Base-by-base conservation (phyloP, 1,284 basidiomycete genomes). In the Phaffia rhodozyma region DNA sequence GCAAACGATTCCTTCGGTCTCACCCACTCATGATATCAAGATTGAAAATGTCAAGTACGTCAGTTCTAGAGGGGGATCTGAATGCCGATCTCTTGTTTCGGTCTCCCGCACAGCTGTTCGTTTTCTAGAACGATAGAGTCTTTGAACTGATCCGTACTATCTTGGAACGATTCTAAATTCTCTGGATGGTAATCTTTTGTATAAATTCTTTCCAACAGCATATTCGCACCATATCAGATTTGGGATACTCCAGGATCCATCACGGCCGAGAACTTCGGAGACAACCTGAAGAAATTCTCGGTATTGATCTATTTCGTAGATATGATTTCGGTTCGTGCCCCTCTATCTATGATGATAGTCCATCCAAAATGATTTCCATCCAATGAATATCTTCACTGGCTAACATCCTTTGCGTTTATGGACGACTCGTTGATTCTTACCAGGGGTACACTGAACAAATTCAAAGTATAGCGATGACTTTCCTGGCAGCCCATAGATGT, bases 21-120 rank as follows among this genome's bases (percentile, higher is more conserved):
- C 49, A 23, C 60, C 60, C 13, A 61, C 60, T 4, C 60, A 61
- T 27, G 49, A 53, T 23, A 52, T 32, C 4, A 34, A 50, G 52
- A 53, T 61, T 20, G 51, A 61, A 20, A 38, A 61, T 30, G 60
- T 61, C 32, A 53, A 61, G 58, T 60, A n/a, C 25, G 58, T 60
- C 25, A 2, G 2, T 16, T 16, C 13, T 43, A 43, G 13, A 11
- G 16, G 13, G 16, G 2, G 16, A 43, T 43, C 38, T 43, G 38
- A 16, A 43, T 43, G 7, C 2, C 2, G 4, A 1, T 23, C 25
- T 51, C 48, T 29, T 55, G 7, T n/a, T 23, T 20, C 54, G 21
- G 30, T 34, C 29, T 34, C 9, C 23, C 54, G 29, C 6, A 27
- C 7, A 3, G 3, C 5, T 34, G 20, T 55, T 27, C 38, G 38